phyloP scores from a whole-genome alignment of 352 stramenopile species.

The Pythium folliculosum region DNA sequence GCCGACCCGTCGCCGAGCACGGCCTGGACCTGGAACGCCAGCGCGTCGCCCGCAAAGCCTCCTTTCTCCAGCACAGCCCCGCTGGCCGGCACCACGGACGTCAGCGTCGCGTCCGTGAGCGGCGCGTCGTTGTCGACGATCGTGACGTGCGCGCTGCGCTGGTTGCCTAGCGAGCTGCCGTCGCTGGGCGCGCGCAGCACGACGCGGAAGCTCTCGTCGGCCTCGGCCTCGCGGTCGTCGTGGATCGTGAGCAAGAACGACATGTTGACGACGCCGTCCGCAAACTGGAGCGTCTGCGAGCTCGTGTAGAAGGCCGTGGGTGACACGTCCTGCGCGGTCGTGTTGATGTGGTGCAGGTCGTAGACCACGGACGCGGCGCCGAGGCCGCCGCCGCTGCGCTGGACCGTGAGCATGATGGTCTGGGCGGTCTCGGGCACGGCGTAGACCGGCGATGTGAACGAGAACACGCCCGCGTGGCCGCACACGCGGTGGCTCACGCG shows the following conservation, averaged over 20 bases:
- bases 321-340: slow-evolving; percentile 73
- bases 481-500: slow-evolving; percentile 85
- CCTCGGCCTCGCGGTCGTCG: slow-evolving; percentile 81
- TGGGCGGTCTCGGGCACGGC: slow-evolving; percentile 66
- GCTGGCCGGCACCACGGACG: slow-evolving; percentile 34
- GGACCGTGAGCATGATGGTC: slow-evolving; percentile 83
- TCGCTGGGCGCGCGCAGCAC: slow-evolving; percentile 28
- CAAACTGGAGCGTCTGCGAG: slow-evolving; percentile 78
- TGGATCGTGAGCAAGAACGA: slow-evolving; percentile 92
- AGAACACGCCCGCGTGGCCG: slow-evolving; percentile 89
- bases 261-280: slow-evolving; percentile 75
- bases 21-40: slow-evolving; percentile 60
- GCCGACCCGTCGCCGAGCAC: slow-evolving; percentile 42
- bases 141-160: slow-evolving; percentile 62
- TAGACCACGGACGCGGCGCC: slow-evolving; percentile 78
- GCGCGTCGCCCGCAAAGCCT: slow-evolving; percentile 40
- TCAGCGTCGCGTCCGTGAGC: slow-evolving; percentile 42
- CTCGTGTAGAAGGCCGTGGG: slow-evolving; percentile 89
- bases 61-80: slow-evolving; percentile 34
- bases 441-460: slow-evolving; percentile 88
- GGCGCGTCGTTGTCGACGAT: slow-evolving; percentile 68
- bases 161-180: slow-evolving; percentile 52
- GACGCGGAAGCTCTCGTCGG: slow-evolving; percentile 71
- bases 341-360: slow-evolving; percentile 82
- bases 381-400: slow-evolving; percentile 85